Conservation (phyloP, 202 grass and related monocot genomes). For the Zoysia matrella region DNA sequence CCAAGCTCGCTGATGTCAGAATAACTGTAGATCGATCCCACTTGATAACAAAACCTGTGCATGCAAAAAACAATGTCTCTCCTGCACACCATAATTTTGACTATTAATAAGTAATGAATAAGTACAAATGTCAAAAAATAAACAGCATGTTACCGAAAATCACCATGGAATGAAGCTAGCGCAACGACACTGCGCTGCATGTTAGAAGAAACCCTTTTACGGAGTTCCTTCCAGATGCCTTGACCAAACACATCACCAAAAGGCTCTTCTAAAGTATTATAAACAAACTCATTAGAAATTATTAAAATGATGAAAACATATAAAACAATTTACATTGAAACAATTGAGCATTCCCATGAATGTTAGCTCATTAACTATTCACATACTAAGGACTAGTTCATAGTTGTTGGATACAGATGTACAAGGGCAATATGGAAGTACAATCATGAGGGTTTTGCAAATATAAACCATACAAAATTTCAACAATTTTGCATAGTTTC, state of each 20-base stretch:
- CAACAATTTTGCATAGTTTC: background rate
- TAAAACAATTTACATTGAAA: background rate
- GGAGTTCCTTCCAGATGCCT: background rate
- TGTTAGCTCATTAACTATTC: background rate
- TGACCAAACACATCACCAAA: background rate
- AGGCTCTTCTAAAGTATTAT: background rate
- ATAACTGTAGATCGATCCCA: background rate
- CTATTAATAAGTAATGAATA: background rate
- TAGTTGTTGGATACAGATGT: background rate
- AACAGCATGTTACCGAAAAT: background rate
- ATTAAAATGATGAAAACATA: background rate
- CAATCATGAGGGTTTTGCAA: background rate
- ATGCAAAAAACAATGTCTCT: slow-evolving; percentile 6
- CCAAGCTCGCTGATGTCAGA: background rate
- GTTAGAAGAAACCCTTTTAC: background rate
- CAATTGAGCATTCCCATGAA: background rate
- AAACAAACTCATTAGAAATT: background rate
- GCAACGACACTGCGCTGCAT: background rate
- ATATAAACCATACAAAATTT: background rate
- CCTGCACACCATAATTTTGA: background rate
- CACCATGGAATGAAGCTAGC: slow-evolving; percentile 1
- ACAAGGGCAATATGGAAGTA: background rate
- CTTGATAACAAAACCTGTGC: background rate
- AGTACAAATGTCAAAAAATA: background rate
- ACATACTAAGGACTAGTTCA: background rate